Conservation (phyloP, 202 grass and related monocot genomes). For the Carex sylvatica region DNA sequence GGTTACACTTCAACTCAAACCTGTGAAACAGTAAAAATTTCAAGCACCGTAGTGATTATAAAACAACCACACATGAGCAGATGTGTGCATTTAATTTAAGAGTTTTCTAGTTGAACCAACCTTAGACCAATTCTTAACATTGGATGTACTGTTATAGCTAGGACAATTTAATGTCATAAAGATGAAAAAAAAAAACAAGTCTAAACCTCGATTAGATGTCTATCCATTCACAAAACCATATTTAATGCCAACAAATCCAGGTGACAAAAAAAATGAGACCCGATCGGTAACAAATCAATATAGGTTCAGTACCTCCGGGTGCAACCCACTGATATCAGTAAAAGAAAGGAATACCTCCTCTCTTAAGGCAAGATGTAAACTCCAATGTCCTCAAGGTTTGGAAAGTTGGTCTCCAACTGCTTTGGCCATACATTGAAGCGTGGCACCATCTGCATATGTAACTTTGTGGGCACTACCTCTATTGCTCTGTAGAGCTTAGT, state of each 20-base stretch:
- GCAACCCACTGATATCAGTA: background rate
- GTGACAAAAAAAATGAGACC: background rate
- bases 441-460: slow-evolving; percentile 44
- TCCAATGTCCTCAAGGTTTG: slow-evolving; percentile 45
- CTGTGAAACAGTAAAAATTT: background rate
- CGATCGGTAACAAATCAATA: slow-evolving; percentile 30
- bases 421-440: slow-evolving; percentile 40
- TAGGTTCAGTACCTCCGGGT: background rate
- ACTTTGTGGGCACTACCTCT: slow-evolving; percentile 28
- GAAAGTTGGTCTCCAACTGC: slow-evolving; percentile 17
- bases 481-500: slow-evolving; percentile 12
- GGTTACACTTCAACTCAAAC: slow-evolving; percentile 19
- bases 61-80: background rate
- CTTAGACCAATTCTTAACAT: background rate
- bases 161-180: background rate
- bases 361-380: slow-evolving; percentile 33
- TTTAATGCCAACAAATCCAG: background rate
- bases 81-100: background rate
- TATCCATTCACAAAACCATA: slow-evolving; percentile 13
- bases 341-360: background rate
- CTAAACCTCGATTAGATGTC: background rate
- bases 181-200: background rate
- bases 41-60: slow-evolving; percentile 9
- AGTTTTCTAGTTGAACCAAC: background rate
- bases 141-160: background rate